These are phyloP conservation scores for Phytophthora megakarya DNA, from an alignment of 352 stramenopile genomes.

Conservation along the genomic window DNA sequence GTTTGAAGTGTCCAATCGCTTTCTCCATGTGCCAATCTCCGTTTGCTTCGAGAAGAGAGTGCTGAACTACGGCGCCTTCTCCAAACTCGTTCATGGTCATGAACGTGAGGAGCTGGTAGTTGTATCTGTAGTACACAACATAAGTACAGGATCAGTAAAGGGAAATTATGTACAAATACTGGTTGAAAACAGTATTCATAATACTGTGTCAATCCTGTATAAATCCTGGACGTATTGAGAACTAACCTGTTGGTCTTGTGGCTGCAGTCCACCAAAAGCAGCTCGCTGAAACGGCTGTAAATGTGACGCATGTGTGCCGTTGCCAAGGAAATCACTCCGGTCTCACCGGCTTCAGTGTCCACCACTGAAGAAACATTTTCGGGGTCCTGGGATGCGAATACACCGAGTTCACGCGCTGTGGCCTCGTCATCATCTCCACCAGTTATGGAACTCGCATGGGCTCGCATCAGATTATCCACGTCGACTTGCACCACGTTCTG, in stretches of 20 bases:
- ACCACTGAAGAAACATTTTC: neutral
- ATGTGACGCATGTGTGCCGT: slow-evolving; percentile 9
- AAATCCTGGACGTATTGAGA: neutral
- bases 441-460: neutral
- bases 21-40: too few relatives aligned
- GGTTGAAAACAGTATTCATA: slow-evolving; percentile 8
- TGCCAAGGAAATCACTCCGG: slow-evolving; percentile 9
- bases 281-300: slow-evolving; percentile 15
- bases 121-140: slow-evolving; percentile 27
- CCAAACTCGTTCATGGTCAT: too few relatives aligned
- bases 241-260: slow-evolving; percentile 22
- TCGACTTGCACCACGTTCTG: slow-evolving; percentile 29
- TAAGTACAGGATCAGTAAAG: too few relatives aligned
- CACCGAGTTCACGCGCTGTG: neutral
- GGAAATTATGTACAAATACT: too few relatives aligned
- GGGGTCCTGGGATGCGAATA: neutral
- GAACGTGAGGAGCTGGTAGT: too few relatives aligned
- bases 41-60: too few relatives aligned
- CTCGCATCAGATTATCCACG: slow-evolving; percentile 22
- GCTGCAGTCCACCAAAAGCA: slow-evolving; percentile 19
- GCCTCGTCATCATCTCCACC: slow-evolving; percentile 4
- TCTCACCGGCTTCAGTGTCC: slow-evolving; percentile 3
- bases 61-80: too few relatives aligned
- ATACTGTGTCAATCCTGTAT: neutral
- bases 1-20: too few relatives aligned